Conservation (phyloP, 2,329 filamentous ascomycete species). For the Chaetomiaceae sp. region DNA sequence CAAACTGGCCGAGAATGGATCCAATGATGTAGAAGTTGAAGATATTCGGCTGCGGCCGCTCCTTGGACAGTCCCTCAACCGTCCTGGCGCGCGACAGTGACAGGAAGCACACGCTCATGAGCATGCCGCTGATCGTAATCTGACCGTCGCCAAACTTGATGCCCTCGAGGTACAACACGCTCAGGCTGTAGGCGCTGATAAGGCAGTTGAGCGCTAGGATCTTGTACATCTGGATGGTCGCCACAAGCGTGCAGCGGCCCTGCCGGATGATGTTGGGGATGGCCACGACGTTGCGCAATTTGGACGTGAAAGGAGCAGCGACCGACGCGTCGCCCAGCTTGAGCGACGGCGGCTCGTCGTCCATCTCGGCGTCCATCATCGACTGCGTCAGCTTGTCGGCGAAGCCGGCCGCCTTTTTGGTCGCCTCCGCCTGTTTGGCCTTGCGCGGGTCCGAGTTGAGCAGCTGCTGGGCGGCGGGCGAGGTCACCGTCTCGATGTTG, state of each 20-base stretch:
- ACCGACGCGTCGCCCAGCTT: constrained; percentile 97
- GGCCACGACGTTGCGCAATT: constrained; percentile 92
- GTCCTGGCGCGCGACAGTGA: constrained; percentile 97
- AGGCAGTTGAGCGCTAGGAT: constrained; percentile 96
- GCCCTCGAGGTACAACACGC: constrained; percentile 91
- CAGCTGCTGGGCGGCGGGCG: constrained; percentile 57
- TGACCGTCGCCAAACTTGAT: constrained; percentile 99
- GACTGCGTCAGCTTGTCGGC: constrained; percentile 79
- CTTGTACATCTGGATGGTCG: constrained; percentile 99
- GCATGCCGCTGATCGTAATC: constrained; percentile 97
- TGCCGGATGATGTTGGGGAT: constrained; percentile 98
- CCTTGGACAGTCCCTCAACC: constrained; percentile 91
- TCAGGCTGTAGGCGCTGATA: constrained; percentile 95
- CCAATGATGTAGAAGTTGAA: constrained; percentile 99
- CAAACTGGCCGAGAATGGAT: constrained; percentile 94
- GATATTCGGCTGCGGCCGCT: constrained; percentile 95
- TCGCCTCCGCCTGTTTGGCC: constrained; percentile 57
- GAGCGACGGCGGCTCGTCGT: constrained; percentile 89
- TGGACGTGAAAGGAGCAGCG: constrained; percentile 94
- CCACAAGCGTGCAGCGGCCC: constrained; percentile 92
- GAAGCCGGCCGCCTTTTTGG: constrained; percentile 67
- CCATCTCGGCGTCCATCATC: constrained; percentile 87
- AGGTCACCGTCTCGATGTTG: constrained; percentile 59
- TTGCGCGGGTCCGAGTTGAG: constrained; percentile 49
- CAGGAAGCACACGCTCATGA: constrained; percentile 99